Percentiles rank a stretch among this genome's conserved stretches.
Evolutionary conservation across 1,139 yeast species (phyloP).

Genomic region (Pneumocystis wakefieldiae): DNA sequence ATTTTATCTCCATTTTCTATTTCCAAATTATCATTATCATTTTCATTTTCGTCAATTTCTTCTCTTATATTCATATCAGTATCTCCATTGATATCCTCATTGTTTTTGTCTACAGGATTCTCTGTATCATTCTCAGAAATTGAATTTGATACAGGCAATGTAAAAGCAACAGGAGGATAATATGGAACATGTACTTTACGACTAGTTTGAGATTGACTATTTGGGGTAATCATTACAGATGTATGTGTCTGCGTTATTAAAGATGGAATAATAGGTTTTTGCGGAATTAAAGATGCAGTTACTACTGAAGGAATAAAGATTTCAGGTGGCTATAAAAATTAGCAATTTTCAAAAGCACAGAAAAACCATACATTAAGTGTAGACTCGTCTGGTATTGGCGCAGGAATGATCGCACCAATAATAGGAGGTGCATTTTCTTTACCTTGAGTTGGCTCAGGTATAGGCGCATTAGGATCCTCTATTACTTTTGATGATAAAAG

Average conservation of each 20-base stretch:
- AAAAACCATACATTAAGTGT: neutral
- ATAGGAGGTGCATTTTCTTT: constrained; percentile 80
- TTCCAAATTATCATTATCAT: neutral
- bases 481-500: constrained; percentile 61
- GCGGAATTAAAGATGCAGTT: constrained; percentile 9
- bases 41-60: neutral
- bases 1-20: neutral
- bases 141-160: neutral
- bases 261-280: constrained; percentile 9
- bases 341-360: neutral
- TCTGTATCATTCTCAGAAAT: neutral
- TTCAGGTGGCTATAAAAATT: neutral
- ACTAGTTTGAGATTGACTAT: neutral
- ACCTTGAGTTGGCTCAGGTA: constrained; percentile 73
- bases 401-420: constrained; percentile 43
- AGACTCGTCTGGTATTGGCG: constrained; percentile 1
- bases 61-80: neutral
- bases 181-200: neutral
- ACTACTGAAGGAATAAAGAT: neutral
- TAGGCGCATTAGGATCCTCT: constrained; percentile 40
- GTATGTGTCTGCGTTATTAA: constrained; percentile 1
- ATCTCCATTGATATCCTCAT: neutral
- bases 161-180: neutral
- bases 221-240: constrained; percentile 5
- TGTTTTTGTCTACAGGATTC: neutral